These are phyloP conservation scores for Plasmodium inui DNA, from an alignment of 169 alveolate species.

Conservation along the genomic window DNA sequence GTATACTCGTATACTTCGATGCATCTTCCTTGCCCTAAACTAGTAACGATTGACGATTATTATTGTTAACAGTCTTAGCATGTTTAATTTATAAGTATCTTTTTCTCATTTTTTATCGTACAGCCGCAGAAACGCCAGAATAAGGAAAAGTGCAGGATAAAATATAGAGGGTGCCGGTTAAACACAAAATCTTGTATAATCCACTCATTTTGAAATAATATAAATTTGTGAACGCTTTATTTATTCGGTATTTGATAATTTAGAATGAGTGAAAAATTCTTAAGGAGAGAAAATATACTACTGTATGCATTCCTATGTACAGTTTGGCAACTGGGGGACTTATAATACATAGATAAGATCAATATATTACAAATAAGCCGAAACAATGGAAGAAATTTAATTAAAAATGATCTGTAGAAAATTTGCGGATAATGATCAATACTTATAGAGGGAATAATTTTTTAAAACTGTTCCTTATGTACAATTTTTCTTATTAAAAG, in stretches of 20 bases:
- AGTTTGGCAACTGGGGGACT: background rate
- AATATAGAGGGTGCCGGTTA: background rate
- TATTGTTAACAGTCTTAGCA: background rate
- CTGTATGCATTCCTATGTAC: too few relatives aligned
- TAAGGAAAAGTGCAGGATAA: background rate
- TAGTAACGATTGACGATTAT: background rate
- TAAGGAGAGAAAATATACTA: too few relatives aligned
- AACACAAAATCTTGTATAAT: background rate
- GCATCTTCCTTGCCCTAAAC: background rate
- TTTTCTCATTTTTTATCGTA: background rate
- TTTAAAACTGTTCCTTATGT: background rate
- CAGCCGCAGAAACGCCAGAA: background rate
- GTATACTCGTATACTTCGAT: background rate
- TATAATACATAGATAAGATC: background rate
- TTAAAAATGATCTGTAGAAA: background rate
- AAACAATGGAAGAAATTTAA: background rate
- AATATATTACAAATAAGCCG: background rate
- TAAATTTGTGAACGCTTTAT: too few relatives aligned
- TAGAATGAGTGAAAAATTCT: background rate
- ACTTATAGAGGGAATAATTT: background rate
- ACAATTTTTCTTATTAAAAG: too few relatives aligned
- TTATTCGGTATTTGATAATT: background rate
- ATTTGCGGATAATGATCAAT: too few relatives aligned
- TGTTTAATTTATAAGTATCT: background rate
- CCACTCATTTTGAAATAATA: background rate